phyloP scores from a whole-genome alignment of 208 protist species.

The Trypanosoma vivax region DNA sequence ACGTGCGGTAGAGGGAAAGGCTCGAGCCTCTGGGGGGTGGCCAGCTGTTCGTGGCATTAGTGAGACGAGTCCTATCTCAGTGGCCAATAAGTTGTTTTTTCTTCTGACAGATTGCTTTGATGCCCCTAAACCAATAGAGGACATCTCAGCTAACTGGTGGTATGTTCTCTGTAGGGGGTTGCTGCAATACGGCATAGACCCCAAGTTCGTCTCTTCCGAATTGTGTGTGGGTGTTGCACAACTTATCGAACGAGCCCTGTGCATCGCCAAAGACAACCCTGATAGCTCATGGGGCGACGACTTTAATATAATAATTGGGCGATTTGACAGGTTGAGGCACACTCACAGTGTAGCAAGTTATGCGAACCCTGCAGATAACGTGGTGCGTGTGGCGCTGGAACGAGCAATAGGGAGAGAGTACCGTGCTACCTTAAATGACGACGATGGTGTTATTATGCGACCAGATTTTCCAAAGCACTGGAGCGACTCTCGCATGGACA shows the following conservation, averaged over 20 bases:
- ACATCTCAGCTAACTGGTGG: conserved; percentile 21
- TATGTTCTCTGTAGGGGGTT: conserved; percentile 28
- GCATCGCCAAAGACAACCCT: conserved; percentile 35
- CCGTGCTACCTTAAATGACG: conserved; percentile 41
- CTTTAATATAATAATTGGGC: conserved; percentile 53
- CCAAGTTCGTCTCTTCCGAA: conserved; percentile 23
- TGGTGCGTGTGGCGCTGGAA: conserved; percentile 55
- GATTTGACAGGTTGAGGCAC: conserved; percentile 39
- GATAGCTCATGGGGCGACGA: conserved; percentile 35
- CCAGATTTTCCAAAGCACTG: conserved; percentile 67
- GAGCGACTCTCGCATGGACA: conserved; percentile 59
- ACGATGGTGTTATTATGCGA: conserved; percentile 75
- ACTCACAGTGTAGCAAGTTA: neutral
- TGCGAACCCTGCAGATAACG: conserved; percentile 31
- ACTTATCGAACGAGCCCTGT: conserved; percentile 41
- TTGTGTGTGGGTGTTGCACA: conserved; percentile 48
- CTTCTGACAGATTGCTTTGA: conserved; percentile 29
- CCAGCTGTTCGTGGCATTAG: conserved; percentile 15
- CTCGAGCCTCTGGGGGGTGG: conserved; percentile 20
- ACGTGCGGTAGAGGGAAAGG: conserved; percentile 21
- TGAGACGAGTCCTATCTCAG: conserved; percentile 15
- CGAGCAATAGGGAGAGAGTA: conserved; percentile 42
- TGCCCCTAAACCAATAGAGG: conserved; percentile 2
- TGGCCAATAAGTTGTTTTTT: conserved; percentile 24
- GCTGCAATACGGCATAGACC: conserved; percentile 25